Evolutionary conservation across 108 stramenopile species (phyloP), one percentile per base, ranked within the genome.

Genomic region (Cyclotella baltica): DNA sequence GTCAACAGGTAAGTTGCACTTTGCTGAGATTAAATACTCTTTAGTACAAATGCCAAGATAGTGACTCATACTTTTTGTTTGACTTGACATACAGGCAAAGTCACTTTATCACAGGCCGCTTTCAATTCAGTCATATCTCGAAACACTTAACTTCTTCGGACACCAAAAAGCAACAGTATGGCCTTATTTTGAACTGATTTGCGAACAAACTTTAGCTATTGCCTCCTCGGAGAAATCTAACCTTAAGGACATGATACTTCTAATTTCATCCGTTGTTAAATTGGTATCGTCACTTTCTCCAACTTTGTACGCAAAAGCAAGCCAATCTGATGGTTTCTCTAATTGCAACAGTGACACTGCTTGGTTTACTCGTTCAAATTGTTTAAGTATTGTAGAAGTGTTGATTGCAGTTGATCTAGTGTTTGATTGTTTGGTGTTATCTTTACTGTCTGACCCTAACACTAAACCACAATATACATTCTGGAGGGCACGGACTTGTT

Each of bases 71-170:
- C 13, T 8, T 43, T 43, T 43, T 43, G 40, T 11, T 43, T 43
- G 13, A 43, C 40, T 13, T 43, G 13, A 43, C 8, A 11, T 13
- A 43, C 13, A 43, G 51, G 51, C 51, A 52, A 52, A n/a, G 51
- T 99, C 23, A 71, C 84, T n/a, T 84, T 99, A 70, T 92, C 90
- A 22, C 99, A 99, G 75, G 98, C 92, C 47, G 99, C 99, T 9
- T 99, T 99, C 93, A 96, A 92, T 58, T 88, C 85, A 53, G 93
- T 96, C 0, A 96, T 96, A 43, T 81, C 87, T 8, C 30, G 91
- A 35, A 85, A 72, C 3, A 61, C 19, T 35, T 43, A 51, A 20
- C 33, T 23, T 15, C 30, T 4, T 47, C 2, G 10, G 2, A 16
- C 25, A 43, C 34, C 31, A 33, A 13, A n/a, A 18, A 38, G 19